Evolutionary conservation across 176 grass and related monocot genomes (phyloP), one percentile per base, ranked within the genome.

Genomic region (Avena eriantha): DNA sequence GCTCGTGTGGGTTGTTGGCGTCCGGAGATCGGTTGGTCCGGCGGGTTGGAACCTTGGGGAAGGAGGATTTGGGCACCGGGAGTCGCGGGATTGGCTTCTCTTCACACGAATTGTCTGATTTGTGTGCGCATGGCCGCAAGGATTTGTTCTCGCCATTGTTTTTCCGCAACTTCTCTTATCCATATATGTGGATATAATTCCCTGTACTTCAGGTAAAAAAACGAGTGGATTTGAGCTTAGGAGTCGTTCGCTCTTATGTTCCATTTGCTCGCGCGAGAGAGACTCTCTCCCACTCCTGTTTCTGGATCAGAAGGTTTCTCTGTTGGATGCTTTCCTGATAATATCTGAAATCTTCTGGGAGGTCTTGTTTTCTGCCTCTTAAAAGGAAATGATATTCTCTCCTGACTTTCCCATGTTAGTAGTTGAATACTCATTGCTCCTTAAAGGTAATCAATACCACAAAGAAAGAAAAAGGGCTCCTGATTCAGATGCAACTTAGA

Each of bases 401-500:
- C 5, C 12, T 51, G 21, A 88, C 85, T 88, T 91, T 91, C 68
- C 76, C 89, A 58, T 84, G 69, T 80, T 13, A 53, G 53, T 12
- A 63, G 59, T 59, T 69, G 50, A 84, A 69, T 84, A 87, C 89
- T 77, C 82, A 53, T 80, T 80, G 68, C 81, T 69, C 76, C 76
- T 56, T 87, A 39, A 87, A 91, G 67, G 50, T 82, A 80, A 84
- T 84, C 76, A 14, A 24, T 11, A 23, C 69, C 76, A 39, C 3
- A 50, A 18, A 17, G 23, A 17, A 75, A 35, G 7, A 68, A 43
- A 39, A 78, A 84, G 69, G 21, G 43, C 50, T 41, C 39, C 39
- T 76, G 63, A 69, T 88, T 81, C 89, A 88, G 77, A 50, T 88
- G 69, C 69, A 57, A 69, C 89, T 29, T 91, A 76, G 80, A 48